These are phyloP conservation scores for Plasmodium yoelii DNA, from an alignment of 169 alveolate genomes.

Conservation along the genomic window DNA sequence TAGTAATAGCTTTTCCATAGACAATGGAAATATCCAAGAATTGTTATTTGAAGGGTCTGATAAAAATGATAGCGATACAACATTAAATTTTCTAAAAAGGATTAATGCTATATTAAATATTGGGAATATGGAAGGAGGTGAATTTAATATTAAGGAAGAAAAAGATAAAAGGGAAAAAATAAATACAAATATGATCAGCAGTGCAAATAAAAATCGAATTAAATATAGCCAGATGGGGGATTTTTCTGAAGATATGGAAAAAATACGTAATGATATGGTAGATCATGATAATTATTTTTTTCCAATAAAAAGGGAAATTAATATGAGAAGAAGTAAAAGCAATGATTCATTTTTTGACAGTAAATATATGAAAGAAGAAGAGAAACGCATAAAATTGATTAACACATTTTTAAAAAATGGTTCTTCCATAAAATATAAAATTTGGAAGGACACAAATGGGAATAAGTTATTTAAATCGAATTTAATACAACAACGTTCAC, in stretches of 20 bases:
- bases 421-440: neutral
- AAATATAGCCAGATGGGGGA: no score
- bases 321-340: constrained; percentile 13
- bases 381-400: neutral
- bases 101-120: constrained; percentile 1
- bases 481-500: constrained; percentile 28
- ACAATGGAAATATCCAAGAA: no score
- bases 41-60: neutral
- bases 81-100: constrained; percentile 9
- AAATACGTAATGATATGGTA: no score
- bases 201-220: no score
- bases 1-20: no score
- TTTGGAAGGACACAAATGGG: constrained; percentile 2
- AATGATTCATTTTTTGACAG: constrained; percentile 39
- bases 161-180: neutral
- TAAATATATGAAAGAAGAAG: neutral
- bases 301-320: no score
- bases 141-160: neutral
- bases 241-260: no score
- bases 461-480: constrained; percentile 20
- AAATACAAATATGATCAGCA: no score
- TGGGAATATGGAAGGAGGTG: neutral
- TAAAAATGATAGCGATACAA: neutral
- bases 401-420: neutral
- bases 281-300: no score